These are phyloP conservation scores for Tricholomella constricta DNA, from an alignment of 768 basidiomycete genomes.

Conservation along the genomic window DNA sequence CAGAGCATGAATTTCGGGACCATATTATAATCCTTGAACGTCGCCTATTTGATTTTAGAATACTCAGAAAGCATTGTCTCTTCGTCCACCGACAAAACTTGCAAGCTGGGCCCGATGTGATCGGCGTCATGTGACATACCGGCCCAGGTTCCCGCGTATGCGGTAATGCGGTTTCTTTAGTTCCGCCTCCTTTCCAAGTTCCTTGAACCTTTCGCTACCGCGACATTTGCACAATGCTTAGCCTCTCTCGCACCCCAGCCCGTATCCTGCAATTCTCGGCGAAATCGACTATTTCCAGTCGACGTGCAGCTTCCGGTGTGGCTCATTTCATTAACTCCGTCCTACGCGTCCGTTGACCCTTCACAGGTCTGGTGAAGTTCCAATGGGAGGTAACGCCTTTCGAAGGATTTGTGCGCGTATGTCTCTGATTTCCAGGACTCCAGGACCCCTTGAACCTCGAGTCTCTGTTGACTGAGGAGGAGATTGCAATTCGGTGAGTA, in stretches of 20 bases:
- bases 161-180: background rate
- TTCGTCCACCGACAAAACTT: too few relatives aligned
- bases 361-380: slow-evolving; percentile 41
- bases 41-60: too few relatives aligned
- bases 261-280: background rate
- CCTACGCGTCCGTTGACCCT: background rate
- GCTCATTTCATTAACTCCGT: background rate
- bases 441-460: slow-evolving; percentile 87
- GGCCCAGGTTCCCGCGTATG: background rate
- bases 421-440: background rate
- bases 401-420: background rate
- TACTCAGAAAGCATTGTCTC: too few relatives aligned
- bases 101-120: too few relatives aligned
- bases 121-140: background rate
- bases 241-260: slow-evolving; percentile 7
- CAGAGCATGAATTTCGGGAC: too few relatives aligned
- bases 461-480: slow-evolving; percentile 84
- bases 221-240: slow-evolving; percentile 10
- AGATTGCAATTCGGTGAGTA: slow-evolving; percentile 79
- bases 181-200: background rate
- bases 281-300: background rate
- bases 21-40: too few relatives aligned
- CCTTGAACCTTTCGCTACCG: background rate
- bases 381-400: slow-evolving; percentile 42
- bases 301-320: slow-evolving; percentile 31